Base-by-base conservation (phyloP, 495 filamentous ascomycete genomes). In the Talaromyces trachyspermus region DNA sequence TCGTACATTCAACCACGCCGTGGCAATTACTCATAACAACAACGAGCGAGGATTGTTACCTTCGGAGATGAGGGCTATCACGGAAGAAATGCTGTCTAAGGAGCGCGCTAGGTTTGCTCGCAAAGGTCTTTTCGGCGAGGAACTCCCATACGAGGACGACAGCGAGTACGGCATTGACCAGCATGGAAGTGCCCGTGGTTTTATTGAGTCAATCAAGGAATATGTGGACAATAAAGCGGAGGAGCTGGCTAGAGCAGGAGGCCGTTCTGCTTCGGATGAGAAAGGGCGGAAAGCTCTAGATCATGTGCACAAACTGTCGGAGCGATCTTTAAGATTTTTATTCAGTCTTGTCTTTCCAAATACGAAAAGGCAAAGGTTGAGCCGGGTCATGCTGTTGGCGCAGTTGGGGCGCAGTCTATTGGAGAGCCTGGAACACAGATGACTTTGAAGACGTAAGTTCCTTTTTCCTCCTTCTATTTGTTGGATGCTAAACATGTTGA, bases 381-480 rank as follows among this genome's bases (percentile, higher is more conserved):
- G 60, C 88, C 92, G 6, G 94, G 94, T 3, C 91, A 95, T 57
- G 92, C 92, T 10, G 92, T 97, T n/a, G 92, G 94, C 46, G 94
- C 92, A 9, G 88, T 97, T 26, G 92, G 91, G 54, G 94, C 94
- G 11, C 94, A 98, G 65, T 95, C 89, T 23, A 97, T 98, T 58
- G 92, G 94, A 60, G 94, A 98, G 58, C 92, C 94, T 0, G 92
- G 94, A 61, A 98, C 94, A 3, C 94, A 98, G 65, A 98, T 98
- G 94, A 98, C 92, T 2, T 72, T 98, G 56, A 97, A 97, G 70
- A 98, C 92, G 44, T 46, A 14, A 17, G 44, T 46, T 22, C 18
- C 6, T 19, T 43, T 29, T 25, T 27, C 9, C 7, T 26, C 19
- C 23, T 1, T 25, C 15, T 33, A 10, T 19, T 0, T 20, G 19